Evolutionary conservation across 371 early-diverging fungal genomes (phyloP), one percentile per base, ranked within the genome.

Genomic region (Mucor velutinosus): DNA sequence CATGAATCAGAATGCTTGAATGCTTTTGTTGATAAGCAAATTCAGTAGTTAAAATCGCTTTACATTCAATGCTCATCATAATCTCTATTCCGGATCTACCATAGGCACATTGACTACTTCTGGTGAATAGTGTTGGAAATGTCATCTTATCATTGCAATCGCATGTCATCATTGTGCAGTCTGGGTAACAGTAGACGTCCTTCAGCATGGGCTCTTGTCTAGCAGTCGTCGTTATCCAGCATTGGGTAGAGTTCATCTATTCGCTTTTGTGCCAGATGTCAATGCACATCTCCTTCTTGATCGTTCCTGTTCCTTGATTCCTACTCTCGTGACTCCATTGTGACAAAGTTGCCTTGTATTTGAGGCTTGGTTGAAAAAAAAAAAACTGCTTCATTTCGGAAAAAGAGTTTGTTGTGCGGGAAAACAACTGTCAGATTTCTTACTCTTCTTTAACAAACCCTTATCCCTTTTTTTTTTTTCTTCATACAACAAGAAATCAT

Each of bases 361-460:
- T 21, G 51, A 51, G 51, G 51, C 51, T 51, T 51, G 51, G 51
- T 51, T 33, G n/a, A n/a, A 33, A 33, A 23, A 45, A 25, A 51
- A 51, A 51, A 49, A 49, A 49, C 51, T 51, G 51, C 51, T 19
- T 47, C 4, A 51, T 11, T 51, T 51, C 7, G 45, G 45, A 45
- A 45, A 45, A 45, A 25, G 51, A 51, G 51, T 51, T 51, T 51
- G 51, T 23, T 21, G 51, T 51, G 25, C 51, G 51, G 51, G 51
- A 51, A 23, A 51, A 51, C 51, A 51, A 51, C 51, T 51, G 51
- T 51, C 51, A 51, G 25, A 51, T 56, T 56, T 53, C 27, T 53
- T 27, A 14, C 53, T 53, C 23, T 53, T 53, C 25, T 14, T 23
- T 17, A 32, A 55, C 29, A 62, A 62, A 62, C 62, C 25, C 45